Evolutionary conservation across 192 early-diverging fungal species (phyloP).

Genomic region (Coemansia sp.): DNA sequence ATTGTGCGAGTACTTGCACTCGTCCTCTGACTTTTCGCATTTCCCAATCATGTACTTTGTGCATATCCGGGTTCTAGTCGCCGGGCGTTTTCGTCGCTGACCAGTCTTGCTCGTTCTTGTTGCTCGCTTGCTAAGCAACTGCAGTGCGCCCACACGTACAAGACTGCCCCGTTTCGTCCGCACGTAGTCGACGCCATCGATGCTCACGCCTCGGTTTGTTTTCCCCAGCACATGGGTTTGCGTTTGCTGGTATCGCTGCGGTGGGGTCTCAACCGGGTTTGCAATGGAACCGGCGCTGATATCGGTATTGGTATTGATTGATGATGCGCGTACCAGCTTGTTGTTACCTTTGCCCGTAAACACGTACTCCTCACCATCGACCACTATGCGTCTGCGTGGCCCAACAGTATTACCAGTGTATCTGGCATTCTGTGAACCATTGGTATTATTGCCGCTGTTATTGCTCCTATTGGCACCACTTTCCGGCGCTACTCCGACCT

Average conservation of each 20-base stretch:
- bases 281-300: too few relatives aligned
- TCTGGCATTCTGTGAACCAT: background rate
- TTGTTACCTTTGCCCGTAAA: conserved; percentile 39
- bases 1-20: conserved; percentile 62
- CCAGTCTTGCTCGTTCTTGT: too few relatives aligned
- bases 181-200: conserved; percentile 42
- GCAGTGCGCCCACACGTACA: conserved; percentile 31
- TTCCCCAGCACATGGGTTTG: conserved; percentile 2
- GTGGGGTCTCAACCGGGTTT: too few relatives aligned
- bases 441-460: background rate
- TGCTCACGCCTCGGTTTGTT: conserved; percentile 20
- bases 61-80: conserved; percentile 19
- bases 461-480: too few relatives aligned
- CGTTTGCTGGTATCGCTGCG: background rate
- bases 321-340: conserved; percentile 36
- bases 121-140: conserved; percentile 6
- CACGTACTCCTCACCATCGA: conserved; percentile 40
- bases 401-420: too few relatives aligned
- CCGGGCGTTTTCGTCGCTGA: background rate
- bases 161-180: conserved; percentile 41
- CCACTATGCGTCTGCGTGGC: conserved; percentile 7
- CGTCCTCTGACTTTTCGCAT: conserved; percentile 23
- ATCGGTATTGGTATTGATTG: too few relatives aligned
- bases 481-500: conserved; percentile 39
- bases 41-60: conserved; percentile 31